A percentile compares a stretch with the other conserved stretches of the same genome.
Evolutionary conservation across 768 basidiomycete genomes (phyloP).

Genomic region (Hygrocybe coccinea): DNA sequence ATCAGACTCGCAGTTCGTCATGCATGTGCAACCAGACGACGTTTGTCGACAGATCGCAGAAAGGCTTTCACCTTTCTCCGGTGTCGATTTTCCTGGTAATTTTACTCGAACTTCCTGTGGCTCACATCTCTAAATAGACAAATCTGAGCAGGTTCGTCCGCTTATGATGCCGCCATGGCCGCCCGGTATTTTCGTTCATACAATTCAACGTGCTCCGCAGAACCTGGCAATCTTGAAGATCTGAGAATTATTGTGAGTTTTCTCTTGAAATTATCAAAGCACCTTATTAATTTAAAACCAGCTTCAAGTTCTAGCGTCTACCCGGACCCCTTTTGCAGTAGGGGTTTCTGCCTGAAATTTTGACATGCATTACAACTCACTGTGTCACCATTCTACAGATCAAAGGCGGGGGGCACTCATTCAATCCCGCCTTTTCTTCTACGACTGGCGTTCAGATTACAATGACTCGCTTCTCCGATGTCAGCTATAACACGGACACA

Average conservation of each 20-base stretch:
- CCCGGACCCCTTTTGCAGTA: slow-evolving; percentile 52
- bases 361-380: neutral
- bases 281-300: slow-evolving; percentile 16
- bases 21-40: too few species aligned
- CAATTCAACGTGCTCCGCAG: slow-evolving; percentile 48
- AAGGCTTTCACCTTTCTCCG: too few species aligned
- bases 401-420: slow-evolving; percentile 58
- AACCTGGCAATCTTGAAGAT: slow-evolving; percentile 52
- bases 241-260: slow-evolving; percentile 45
- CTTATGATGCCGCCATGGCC: too few species aligned
- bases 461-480: slow-evolving; percentile 45
- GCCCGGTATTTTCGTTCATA: neutral
- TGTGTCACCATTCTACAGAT: slow-evolving; percentile 33
- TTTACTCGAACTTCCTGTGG: slow-evolving; percentile 31
- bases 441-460: slow-evolving; percentile 57
- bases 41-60: too few species aligned
- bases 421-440: slow-evolving; percentile 55
- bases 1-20: too few species aligned
- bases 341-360: slow-evolving; percentile 2
- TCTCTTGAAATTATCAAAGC: neutral
- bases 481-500: slow-evolving; percentile 36
- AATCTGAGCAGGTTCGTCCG: slow-evolving; percentile 33
- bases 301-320: slow-evolving; percentile 45
- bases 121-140: slow-evolving; percentile 46
- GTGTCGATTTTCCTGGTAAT: too few species aligned